phyloP scores from a whole-genome alignment of 78 protist genomes.

The Polysphondylium violaceum region DNA sequence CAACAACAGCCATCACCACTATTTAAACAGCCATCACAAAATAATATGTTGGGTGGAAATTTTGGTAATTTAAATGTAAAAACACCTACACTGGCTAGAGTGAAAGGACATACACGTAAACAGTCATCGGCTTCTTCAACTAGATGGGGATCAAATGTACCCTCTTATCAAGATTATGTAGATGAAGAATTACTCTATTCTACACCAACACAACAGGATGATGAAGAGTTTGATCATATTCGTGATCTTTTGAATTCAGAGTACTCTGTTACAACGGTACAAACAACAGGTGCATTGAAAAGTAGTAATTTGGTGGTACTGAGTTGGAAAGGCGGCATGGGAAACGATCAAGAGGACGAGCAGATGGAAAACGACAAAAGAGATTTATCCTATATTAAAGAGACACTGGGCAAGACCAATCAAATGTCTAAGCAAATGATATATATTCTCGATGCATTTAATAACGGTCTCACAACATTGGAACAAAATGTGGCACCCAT shows the following conservation, averaged over 20 bases:
- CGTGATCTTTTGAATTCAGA: slow-evolving; percentile 46
- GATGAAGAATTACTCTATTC: slow-evolving; percentile 66
- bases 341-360: slow-evolving; percentile 13
- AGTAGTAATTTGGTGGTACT: slow-evolving; percentile 35
- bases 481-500: slow-evolving; percentile 66
- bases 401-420: slow-evolving; percentile 2
- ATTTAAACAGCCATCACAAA: not conserved
- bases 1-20: not conserved
- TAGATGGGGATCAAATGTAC: slow-evolving; percentile 38
- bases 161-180: slow-evolving; percentile 66
- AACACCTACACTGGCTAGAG: not conserved
- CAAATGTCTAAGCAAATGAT: slow-evolving; percentile 63
- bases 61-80: not conserved
- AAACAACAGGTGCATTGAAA: slow-evolving; percentile 47
- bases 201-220: slow-evolving; percentile 66
- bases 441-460: slow-evolving; percentile 46
- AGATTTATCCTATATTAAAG: slow-evolving; percentile 29
- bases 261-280: slow-evolving; percentile 53
- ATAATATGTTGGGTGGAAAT: not conserved
- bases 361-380: slow-evolving; percentile 38
- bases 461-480: slow-evolving; percentile 27
- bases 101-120: slow-evolving; percentile 35
- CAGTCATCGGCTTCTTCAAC: not conserved
- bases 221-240: slow-evolving; percentile 70
- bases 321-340: slow-evolving; percentile 37